phyloP scores from a whole-genome alignment of 768 basidiomycete genomes.

The Psilocybe sp. region DNA sequence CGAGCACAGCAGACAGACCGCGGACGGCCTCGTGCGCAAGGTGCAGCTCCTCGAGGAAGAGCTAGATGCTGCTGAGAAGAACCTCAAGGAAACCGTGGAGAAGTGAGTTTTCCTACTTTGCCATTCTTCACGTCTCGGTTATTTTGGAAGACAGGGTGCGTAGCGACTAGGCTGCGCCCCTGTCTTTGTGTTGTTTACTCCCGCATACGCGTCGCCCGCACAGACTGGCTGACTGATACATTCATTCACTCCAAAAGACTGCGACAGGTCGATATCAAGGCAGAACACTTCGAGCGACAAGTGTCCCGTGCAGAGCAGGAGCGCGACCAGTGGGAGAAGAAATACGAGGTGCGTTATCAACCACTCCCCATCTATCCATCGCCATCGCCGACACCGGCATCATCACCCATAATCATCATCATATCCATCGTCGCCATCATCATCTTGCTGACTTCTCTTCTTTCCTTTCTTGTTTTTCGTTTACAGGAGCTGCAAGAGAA shows the following conservation, averaged over 20 bases:
- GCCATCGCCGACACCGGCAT: no score
- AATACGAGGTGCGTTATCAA: slow-evolving; percentile 72
- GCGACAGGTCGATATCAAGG: slow-evolving; percentile 96
- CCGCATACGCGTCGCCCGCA: no score
- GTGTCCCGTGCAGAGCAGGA: slow-evolving; percentile 85
- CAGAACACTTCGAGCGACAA: slow-evolving; percentile 96
- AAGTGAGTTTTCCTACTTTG: slow-evolving; percentile 58
- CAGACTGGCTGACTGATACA: neutral
- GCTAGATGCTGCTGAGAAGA: slow-evolving; percentile 93
- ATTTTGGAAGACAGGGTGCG: neutral
- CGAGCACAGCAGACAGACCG: slow-evolving; percentile 66
- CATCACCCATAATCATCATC: no score
- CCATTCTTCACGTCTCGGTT: neutral
- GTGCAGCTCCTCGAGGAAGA: slow-evolving; percentile 93
- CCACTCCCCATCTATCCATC: no score
- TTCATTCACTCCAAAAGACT: slow-evolving; percentile 50
- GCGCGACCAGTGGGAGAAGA: slow-evolving; percentile 91
- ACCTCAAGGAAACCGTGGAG: slow-evolving; percentile 93
- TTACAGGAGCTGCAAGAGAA: slow-evolving; percentile 70
- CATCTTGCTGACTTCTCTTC: neutral
- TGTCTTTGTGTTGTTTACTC: no score
- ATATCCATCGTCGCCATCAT: neutral
- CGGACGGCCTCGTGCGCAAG: slow-evolving; percentile 77
- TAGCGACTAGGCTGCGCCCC: no score
- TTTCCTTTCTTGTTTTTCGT: slow-evolving; percentile 5